Evolutionary conservation across 768 basidiomycete genomes (phyloP), one percentile per base, ranked within the genome.

Genomic region (Cubamyces lactineus): DNA sequence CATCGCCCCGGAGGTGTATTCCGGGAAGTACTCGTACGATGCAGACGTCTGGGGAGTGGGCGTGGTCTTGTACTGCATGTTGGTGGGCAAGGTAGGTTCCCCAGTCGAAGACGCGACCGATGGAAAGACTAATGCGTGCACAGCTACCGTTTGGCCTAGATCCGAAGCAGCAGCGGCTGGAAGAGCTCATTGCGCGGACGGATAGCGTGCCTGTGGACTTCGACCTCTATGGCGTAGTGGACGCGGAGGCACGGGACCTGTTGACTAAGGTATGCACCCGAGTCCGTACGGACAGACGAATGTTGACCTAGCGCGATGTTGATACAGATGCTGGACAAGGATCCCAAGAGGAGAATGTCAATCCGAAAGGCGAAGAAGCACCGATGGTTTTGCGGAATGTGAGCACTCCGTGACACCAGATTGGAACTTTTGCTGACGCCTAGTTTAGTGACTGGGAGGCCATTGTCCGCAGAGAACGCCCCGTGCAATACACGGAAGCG

Each of bases 11-110:
- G 80, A 82, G 64, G 75, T 82, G 7, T 77, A 74, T 55, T 73
- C 76, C 53, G 75, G 78, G 61, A 75, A 76, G 59, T 81, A 81
- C 67, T 77, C 77, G 23, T 78, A 79, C 39, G 74, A 73, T 60
- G 79, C 74, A 13, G 81, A 82, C 62, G 73, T 79, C 24, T 82
- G 81, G 81, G 76, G 76, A 7, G 72, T 78, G 30, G 80, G 79
- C 12, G 78, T 81, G 63, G 77, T 81, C 69, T 26, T 72, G 39
- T 70, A 64, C 47, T 53, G 59, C 42, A 67, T 72, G 63, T 16
- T 70, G 7, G 59, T 61, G 34, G 69, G 70, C 17, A 58, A 63
- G 56, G 69, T 71, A 41, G 21, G 68, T 57, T 17, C 39, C 13
- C 3, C 12, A 15, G n/a, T 16, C 30, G 4, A 5, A 7, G 5